Conservation (phyloP, 2,329 filamentous ascomycete genomes). For the Neurospora sp. region DNA sequence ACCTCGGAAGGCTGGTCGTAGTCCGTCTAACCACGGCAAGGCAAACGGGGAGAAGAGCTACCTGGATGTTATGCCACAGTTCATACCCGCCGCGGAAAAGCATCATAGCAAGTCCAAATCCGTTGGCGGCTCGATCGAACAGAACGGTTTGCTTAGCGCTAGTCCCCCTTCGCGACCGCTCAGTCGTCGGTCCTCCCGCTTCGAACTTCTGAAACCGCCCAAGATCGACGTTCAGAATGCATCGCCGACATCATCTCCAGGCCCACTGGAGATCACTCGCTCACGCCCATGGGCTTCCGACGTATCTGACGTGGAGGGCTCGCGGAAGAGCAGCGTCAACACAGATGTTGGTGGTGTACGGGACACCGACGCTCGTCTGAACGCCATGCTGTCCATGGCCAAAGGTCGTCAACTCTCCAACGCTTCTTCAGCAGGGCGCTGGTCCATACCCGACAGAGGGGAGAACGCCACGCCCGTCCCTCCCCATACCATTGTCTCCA, state of each 20-base stretch:
- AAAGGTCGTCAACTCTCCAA: conserved; percentile 17
- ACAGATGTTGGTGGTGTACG: conserved; percentile 20
- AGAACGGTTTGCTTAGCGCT: conserved; percentile 1
- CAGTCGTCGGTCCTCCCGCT: conserved; percentile 33
- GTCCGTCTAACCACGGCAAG: background rate
- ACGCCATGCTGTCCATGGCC: conserved; percentile 21
- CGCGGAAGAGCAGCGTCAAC: conserved; percentile 19
- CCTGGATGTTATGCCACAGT: conserved; percentile 42
- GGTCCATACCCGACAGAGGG: conserved; percentile 39
- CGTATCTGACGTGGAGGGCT: conserved; percentile 28
- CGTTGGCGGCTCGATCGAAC: conserved; percentile 4
- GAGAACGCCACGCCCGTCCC: conserved; percentile 19
- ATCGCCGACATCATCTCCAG: conserved; percentile 27
- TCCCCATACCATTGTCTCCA: conserved; percentile 37
- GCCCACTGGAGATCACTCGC: conserved; percentile 15
- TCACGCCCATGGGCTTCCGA: conserved; percentile 20
- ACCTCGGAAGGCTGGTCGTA: background rate
- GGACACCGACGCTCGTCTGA: conserved; percentile 26
- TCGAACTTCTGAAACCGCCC: conserved; percentile 39
- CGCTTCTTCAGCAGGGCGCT: conserved; percentile 28
- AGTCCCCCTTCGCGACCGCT: conserved; percentile 22
- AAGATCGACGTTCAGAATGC: conserved; percentile 36
- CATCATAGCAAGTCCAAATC: conserved; percentile 12
- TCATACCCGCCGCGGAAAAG: conserved; percentile 28
- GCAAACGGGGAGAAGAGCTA: conserved; percentile 30